Evolutionary conservation across 129 eudicot species (phyloP), one percentile per base, ranked within the genome.

Genomic region (Helianthus tuberosus): DNA sequence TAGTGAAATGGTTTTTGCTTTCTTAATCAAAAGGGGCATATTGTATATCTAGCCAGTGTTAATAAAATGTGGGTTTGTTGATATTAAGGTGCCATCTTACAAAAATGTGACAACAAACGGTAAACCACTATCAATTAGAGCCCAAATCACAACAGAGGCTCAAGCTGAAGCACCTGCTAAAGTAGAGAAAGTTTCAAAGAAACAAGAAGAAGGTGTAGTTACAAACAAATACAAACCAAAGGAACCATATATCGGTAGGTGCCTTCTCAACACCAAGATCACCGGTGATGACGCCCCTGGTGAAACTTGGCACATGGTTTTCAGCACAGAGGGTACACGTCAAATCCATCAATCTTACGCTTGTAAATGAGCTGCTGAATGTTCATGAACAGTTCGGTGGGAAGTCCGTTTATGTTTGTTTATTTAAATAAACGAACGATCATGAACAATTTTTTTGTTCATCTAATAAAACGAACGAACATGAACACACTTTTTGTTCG

Each of bases 281-380:
- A 91, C 99, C 14, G 99, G 96, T 6, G 99, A 95, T 81, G 99
- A 95, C 84, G 97, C 99, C 29, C 99, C 99, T 4, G 99, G 97
- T 64, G 99, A 95, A 68, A 95, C 99, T 5, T 95, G 97, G 99
- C 99, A 95, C 89, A 95, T 95, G 99, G 99, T 91, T 74, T 95
- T 95, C 87, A 77, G 68, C 84, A 89, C 96, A 44, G 99, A 89
- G 49, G 99, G 99, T 95, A 87, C 35, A 60, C 41, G 52, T 11
- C 11, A 68, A 14, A 36, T 36, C 38, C 11, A 60, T 60, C 44
- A 60, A 60, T 44, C 12, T 60, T 27, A 27, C 2, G 32, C 32
- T 0, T 20, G 23, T 20, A 20, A 20, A 20, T 0, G 23, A 20
- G 23, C 23, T n/a, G n/a, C n/a, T n/a, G n/a, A n/a, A n/a, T n/a